Conservation (phyloP, 306 rosid genomes). For the Mimosa pudica region DNA sequence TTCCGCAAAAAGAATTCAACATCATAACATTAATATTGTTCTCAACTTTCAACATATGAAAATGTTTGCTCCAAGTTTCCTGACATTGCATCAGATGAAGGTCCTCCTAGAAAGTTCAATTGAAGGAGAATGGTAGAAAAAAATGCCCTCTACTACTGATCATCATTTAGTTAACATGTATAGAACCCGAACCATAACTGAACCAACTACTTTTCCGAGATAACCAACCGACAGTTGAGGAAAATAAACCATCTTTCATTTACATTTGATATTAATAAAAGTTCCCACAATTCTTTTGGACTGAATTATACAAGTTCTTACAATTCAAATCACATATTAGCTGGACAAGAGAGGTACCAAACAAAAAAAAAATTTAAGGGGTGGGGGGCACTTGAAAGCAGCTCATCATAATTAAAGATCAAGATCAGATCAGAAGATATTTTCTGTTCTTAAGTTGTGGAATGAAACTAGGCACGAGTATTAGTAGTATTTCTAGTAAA, state of each 20-base stretch:
- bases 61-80: neutral
- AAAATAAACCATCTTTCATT: neutral
- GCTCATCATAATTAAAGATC: neutral
- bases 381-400: neutral
- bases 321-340: conserved; percentile 31
- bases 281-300: neutral
- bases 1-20: no score
- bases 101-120: neutral
- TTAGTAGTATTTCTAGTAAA: conserved; percentile 59
- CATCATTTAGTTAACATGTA: neutral
- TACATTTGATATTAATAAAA: neutral
- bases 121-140: neutral
- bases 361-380: neutral
- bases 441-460: conserved; percentile 39
- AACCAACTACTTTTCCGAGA: neutral
- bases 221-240: neutral
- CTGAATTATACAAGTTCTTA: neutral
- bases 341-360: neutral
- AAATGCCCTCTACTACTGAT: neutral
- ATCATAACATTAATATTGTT: neutral
- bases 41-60: neutral
- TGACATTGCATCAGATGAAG: neutral
- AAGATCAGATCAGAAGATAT: conserved; percentile 49
- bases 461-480: conserved; percentile 66
- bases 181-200: neutral